Evolutionary conservation across 768 basidiomycete species (phyloP).

Genomic region (Suillus clintonianus): DNA sequence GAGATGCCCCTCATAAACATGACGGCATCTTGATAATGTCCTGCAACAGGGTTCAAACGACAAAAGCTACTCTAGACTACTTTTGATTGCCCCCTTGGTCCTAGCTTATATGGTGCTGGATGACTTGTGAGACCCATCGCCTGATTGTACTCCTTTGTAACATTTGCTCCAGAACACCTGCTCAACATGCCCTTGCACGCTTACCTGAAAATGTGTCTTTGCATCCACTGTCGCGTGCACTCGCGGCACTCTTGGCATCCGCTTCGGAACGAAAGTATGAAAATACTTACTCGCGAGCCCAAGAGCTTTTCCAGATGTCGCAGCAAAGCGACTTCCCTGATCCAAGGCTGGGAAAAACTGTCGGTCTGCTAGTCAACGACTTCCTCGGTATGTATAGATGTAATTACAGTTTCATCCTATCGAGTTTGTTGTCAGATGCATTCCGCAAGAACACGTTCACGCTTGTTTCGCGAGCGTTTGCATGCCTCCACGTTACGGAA

Average conservation of each 20-base stretch:
- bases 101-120: constrained; percentile 66
- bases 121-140: constrained; percentile 41
- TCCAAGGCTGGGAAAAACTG: constrained; percentile 44
- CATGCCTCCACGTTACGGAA: constrained; percentile 54
- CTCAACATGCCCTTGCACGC: constrained; percentile 57
- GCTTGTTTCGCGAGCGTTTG: constrained; percentile 65
- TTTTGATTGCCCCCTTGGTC: constrained; percentile 60
- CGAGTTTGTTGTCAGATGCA: constrained; percentile 40
- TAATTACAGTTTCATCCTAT: background rate
- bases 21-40: constrained; percentile 4
- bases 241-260: constrained; percentile 50
- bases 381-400: constrained; percentile 52
- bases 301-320: constrained; percentile 42
- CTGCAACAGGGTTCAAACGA: constrained; percentile 38
- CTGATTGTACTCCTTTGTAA: background rate
- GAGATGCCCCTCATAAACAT: background rate
- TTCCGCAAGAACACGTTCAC: constrained; percentile 60
- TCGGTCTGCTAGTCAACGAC: constrained; percentile 43
- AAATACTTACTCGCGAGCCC: constrained; percentile 53
- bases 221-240: constrained; percentile 47
- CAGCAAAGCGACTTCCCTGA: constrained; percentile 47
- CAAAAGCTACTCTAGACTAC: constrained; percentile 44
- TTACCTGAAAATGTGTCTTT: constrained; percentile 49
- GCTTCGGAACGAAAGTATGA: constrained; percentile 57
- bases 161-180: constrained; percentile 48